These are phyloP conservation scores for Coemansia sp. DNA, from an alignment of 371 early-diverging fungal genomes.

Conservation along the genomic window DNA sequence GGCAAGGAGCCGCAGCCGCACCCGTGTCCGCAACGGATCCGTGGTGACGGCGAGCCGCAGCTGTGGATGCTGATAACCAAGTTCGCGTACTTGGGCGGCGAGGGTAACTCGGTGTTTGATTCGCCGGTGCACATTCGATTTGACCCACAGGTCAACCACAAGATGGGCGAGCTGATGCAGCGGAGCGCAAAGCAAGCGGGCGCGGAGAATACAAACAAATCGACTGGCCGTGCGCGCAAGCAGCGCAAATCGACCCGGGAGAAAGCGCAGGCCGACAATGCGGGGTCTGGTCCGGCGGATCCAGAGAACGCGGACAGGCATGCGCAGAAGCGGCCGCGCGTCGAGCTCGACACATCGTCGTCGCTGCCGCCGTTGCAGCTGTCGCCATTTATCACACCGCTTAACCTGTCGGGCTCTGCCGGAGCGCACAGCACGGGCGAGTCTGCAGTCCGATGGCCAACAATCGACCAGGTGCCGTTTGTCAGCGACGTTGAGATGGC, in stretches of 20 bases:
- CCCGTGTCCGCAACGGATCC: conserved; percentile 15
- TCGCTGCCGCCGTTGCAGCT: background rate
- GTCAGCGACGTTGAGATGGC: conserved; percentile 15
- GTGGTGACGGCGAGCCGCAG: conserved; percentile 18
- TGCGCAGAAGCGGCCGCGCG: background rate
- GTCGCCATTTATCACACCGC: background rate
- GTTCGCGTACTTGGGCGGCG: conserved; percentile 31
- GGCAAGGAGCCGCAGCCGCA: background rate
- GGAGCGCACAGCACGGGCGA: background rate
- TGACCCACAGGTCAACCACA: conserved; percentile 7
- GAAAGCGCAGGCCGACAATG: background rate
- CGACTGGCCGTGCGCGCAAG: background rate
- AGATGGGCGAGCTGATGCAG: background rate
- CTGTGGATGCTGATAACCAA: conserved; percentile 39
- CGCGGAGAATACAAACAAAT: background rate
- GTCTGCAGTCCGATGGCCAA: background rate
- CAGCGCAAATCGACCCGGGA: background rate
- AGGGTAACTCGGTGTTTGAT: conserved; percentile 28
- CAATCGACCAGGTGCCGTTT: conserved; percentile 22
- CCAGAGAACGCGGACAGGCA: too few relatives aligned
- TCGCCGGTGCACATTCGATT: conserved; percentile 15
- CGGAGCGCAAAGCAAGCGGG: background rate
- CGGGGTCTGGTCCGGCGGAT: background rate
- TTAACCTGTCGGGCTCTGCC: background rate
- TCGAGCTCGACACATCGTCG: background rate